Percentiles rank a stretch among this genome's conserved stretches.
Evolutionary conservation across 805 yeast genomes (phyloP).

Genomic region (Kazachstania psychrophila): DNA sequence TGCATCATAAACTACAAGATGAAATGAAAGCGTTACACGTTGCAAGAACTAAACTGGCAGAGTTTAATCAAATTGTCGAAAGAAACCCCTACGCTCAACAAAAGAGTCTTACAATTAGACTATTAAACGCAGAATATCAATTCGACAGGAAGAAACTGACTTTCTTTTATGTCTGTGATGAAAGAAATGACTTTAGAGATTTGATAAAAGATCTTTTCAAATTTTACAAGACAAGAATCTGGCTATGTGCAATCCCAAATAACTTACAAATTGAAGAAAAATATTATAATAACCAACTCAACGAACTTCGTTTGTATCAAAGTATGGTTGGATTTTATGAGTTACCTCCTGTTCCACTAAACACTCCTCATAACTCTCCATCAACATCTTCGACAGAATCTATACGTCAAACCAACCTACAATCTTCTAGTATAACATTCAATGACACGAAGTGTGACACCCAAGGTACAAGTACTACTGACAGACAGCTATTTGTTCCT

Average conservation of each 20-base stretch:
- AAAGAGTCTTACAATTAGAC: constrained; percentile 41
- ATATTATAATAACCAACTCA: constrained; percentile 21
- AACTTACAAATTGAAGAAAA: constrained; percentile 26
- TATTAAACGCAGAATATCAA: constrained; percentile 72
- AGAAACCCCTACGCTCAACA: constrained; percentile 7
- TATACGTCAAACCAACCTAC: no score
- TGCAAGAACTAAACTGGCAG: constrained; percentile 44
- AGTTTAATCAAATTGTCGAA: constrained; percentile 16
- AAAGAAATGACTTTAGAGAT: constrained; percentile 64
- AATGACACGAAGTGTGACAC: no score
- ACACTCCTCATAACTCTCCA: constrained; percentile 12
- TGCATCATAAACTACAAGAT: constrained; percentile 56
- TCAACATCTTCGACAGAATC: constrained; percentile 4
- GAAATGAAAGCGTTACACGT: constrained; percentile 64
- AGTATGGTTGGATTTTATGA: constrained; percentile 15
- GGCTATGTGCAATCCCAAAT: constrained; percentile 66
- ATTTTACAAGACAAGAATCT: constrained; percentile 68
- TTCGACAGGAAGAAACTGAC: constrained; percentile 72
- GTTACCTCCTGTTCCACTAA: constrained; percentile 14
- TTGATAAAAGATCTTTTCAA: constrained; percentile 65
- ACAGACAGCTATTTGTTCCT: no score
- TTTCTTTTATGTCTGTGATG: constrained; percentile 55
- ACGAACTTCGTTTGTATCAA: constrained; percentile 23
- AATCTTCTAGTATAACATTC: no score
- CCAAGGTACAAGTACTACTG: no score